Evolutionary conservation across 108 stramenopile genomes (phyloP).

Genomic region (Cyclotella distinguenda): DNA sequence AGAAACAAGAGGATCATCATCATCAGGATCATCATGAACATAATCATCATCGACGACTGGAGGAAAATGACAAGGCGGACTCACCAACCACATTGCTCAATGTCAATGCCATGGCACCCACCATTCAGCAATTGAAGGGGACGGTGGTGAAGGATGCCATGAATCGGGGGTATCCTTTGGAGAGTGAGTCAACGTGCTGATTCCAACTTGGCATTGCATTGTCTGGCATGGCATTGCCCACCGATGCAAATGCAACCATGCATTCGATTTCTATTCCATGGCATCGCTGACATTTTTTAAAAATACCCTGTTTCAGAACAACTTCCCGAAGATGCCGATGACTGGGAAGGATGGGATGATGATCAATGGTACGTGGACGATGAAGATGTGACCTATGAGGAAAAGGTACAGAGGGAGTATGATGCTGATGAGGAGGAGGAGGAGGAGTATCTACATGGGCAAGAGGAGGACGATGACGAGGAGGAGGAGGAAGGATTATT

Average conservation of each 20-base stretch:
- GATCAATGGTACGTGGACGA: constrained; percentile 15
- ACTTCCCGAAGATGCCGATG: constrained; percentile 33
- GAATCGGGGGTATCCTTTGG: constrained; percentile 18
- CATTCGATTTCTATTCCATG: no score
- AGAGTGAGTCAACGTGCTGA: no score
- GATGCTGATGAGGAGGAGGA: background rate
- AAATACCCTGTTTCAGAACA: constrained; percentile 2
- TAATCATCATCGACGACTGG: background rate
- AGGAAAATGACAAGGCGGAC: background rate
- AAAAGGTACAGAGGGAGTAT: background rate
- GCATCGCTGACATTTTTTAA: no score
- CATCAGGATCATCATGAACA: background rate
- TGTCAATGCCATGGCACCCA: background rate
- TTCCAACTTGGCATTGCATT: no score
- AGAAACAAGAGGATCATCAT: background rate
- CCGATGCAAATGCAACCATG: no score
- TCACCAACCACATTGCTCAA: no score
- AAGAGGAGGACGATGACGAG: constrained; percentile 7
- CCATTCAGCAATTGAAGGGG: constrained; percentile 2
- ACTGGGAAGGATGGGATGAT: constrained; percentile 17
- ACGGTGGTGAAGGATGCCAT: constrained; percentile 10
- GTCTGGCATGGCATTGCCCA: no score
- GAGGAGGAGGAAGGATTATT: constrained; percentile 17
- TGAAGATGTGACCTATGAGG: background rate
- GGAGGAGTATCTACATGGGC: background rate